Conservation (phyloP, 176 grass and related monocot genomes). For the Neostapfia colusana region DNA sequence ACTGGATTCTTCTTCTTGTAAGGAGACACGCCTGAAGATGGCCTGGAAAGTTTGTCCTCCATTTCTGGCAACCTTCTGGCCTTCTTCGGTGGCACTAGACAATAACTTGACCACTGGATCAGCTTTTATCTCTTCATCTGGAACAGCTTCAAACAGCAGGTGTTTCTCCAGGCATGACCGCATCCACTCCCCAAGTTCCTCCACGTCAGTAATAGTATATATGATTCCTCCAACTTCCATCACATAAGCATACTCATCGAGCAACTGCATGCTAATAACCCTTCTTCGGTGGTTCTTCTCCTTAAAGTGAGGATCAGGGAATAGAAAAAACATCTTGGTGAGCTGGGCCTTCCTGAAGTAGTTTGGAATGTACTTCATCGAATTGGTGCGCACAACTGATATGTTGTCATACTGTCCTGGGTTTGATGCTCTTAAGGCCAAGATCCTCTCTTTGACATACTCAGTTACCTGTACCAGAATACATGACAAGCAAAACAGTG, state of each 20-base stretch:
- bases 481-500: background rate
- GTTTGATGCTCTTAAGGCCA: slow-evolving; percentile 74
- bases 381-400: slow-evolving; percentile 94
- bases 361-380: slow-evolving; percentile 94
- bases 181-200: slow-evolving; percentile 94
- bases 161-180: slow-evolving; percentile 78
- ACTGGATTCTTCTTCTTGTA: slow-evolving; percentile 42
- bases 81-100: slow-evolving; percentile 83
- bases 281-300: slow-evolving; percentile 92
- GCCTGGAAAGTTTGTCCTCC: slow-evolving; percentile 84
- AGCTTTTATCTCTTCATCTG: slow-evolving; percentile 51
- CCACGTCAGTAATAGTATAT: slow-evolving; percentile 87
- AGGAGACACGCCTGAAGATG: slow-evolving; percentile 65
- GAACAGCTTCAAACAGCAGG: slow-evolving; percentile 62
- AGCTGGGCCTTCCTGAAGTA: slow-evolving; percentile 91
- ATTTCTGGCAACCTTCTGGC: slow-evolving; percentile 84
- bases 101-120: slow-evolving; percentile 74
- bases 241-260: slow-evolving; percentile 92
- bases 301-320: slow-evolving; percentile 96
- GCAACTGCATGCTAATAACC: slow-evolving; percentile 76
- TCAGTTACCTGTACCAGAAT: slow-evolving; percentile 68
- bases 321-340: slow-evolving; percentile 95
- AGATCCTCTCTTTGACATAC: slow-evolving; percentile 93
- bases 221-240: slow-evolving; percentile 84
- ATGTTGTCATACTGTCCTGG: slow-evolving; percentile 79